Evolutionary conservation across 129 eudicot genomes (phyloP).

Genomic region (Centella asiatica): DNA sequence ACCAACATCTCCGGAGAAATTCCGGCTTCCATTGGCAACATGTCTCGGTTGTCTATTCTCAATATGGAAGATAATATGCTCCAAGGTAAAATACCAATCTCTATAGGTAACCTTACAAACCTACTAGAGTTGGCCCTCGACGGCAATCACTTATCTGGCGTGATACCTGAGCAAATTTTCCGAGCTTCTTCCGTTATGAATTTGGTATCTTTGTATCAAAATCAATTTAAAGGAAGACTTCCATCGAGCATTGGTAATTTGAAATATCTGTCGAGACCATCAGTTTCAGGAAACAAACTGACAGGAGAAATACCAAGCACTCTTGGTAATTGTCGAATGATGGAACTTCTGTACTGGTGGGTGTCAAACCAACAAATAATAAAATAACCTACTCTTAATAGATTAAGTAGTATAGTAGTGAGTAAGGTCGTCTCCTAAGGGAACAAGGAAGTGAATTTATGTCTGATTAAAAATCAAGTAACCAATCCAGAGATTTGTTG

Average conservation of each 20-base stretch:
- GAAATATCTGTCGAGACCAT: neutral
- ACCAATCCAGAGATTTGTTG: no score
- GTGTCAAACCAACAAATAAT: no score
- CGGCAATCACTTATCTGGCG: neutral
- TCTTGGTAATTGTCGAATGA: neutral
- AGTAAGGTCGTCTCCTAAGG: no score
- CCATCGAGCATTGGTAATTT: neutral
- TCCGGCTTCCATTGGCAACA: neutral
- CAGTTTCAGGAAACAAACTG: neutral
- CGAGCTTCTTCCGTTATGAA: neutral
- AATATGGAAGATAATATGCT: neutral
- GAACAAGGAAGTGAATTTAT: no score
- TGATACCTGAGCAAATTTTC: neutral
- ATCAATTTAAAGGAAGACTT: neutral
- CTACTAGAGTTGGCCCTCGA: neutral
- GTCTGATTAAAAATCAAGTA: no score
- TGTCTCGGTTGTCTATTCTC: no score
- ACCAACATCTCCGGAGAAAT: neutral
- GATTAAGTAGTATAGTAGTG: no score
- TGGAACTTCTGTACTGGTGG: no score
- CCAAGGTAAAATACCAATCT: neutral
- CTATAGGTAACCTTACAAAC: neutral
- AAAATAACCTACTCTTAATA: no score
- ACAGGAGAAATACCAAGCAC: neutral
- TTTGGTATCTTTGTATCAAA: neutral